Base-by-base conservation (phyloP, 805 yeast species). In the Crinitomyces ghanaensis region DNA sequence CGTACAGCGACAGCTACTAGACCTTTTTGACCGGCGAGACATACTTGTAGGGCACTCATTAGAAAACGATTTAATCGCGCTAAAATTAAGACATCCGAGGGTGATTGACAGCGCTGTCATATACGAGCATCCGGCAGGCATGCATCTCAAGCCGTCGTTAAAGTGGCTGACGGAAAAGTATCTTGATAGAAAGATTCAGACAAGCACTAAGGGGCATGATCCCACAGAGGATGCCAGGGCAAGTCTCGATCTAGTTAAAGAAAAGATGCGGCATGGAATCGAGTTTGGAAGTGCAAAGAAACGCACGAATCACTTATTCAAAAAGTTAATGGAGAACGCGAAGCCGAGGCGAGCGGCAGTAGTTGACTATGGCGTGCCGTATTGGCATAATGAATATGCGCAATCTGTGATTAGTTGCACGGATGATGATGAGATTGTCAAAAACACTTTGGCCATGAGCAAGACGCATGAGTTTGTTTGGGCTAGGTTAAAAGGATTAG, bases 1-100 rank as follows among this genome's bases (percentile, higher is more conserved):
- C 44, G 71, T 83, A 2, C 96, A 85, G 51, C 39, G 63, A 2
- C 60, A 66, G 45, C 37, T 91, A 4, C 32, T 70, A 2, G 42
- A 50, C 2, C 44, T 68, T 1, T 59, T 88, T 2, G 58, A 70
- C 5, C 46, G 66, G 2, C 57, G 61, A 12, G 96, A 85, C 50
- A 64, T 76, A 9, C 50, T 88, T 15, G 69, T 88, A 33, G 97
- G 98, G 2, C 98, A 88, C 53, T 88, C 97, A 0, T 60, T 88
- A 19, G 88, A 86, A 41, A 74, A 78, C 15, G 98, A 88, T 54
- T 61, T 88, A 31, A 62, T 66, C 7, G 93, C 75, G 2, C 55
- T 91, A 50, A 67, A 68, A 44, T 45, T 91, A 11, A 65, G 74
- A 30, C 97, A 88, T 51, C 77, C 81, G 2, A 62, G 57, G 11